Conservation (phyloP, 345 rosid species). For the Trapa incisa region DNA sequence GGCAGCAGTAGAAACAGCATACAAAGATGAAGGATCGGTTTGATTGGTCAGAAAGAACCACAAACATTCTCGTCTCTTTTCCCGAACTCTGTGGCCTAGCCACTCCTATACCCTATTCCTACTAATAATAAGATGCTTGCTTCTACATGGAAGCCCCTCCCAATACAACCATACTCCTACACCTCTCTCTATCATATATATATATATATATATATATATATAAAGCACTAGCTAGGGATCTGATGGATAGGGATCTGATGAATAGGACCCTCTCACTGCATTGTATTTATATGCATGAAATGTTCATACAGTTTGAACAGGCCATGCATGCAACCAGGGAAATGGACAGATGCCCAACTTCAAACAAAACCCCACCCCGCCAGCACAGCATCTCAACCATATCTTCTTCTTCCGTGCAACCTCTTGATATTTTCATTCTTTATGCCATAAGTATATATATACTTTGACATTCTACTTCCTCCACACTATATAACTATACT, state of each 20-base stretch:
- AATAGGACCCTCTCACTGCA: not conserved
- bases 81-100: constrained; percentile 12
- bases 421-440: not conserved
- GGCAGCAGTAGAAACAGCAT: constrained; percentile 1
- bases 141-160: too few species aligned
- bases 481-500: too few species aligned
- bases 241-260: too few species aligned
- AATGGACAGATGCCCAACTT: constrained; percentile 3
- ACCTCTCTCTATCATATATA: not conserved
- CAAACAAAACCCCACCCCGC: not conserved
- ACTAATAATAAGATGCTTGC: too few species aligned
- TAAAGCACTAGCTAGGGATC: not conserved
- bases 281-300: not conserved
- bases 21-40: constrained; percentile 8
- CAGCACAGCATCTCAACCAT: constrained; percentile 3
- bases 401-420: constrained; percentile 2
- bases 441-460: too few species aligned
- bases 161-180: not conserved
- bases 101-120: constrained; percentile 7
- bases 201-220: not conserved
- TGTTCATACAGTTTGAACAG: constrained; percentile 5
- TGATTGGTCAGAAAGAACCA: constrained; percentile 14
- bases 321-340: constrained; percentile 6
- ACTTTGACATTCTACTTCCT: too few species aligned
- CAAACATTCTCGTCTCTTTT: constrained; percentile 22